A percentile compares a stretch with the other conserved stretches of the same genome.
Evolutionary conservation across 1,284 basidiomycete genomes (phyloP).

Genomic region (Sporisorium iseilematis-ciliati): DNA sequence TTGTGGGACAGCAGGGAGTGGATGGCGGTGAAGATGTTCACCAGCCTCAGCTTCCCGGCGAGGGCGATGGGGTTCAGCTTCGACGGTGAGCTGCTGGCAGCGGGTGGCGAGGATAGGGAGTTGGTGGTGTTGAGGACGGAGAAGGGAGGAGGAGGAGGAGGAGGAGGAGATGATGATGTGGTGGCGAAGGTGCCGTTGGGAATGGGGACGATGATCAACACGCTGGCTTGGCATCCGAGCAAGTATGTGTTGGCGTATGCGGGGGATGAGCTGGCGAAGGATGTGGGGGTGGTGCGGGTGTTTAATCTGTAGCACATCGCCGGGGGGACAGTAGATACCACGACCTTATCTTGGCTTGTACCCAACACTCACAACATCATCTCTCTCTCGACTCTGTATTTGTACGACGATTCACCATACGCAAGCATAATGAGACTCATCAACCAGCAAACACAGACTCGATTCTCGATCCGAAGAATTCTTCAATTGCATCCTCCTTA

Average conservation of each 20-base stretch:
- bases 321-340: too few relatives aligned
- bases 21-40: constrained; percentile 42
- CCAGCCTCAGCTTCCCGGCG: constrained; percentile 45
- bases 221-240: constrained; percentile 58
- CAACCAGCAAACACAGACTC: neutral
- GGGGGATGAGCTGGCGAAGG: constrained; percentile 48
- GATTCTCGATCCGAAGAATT: neutral
- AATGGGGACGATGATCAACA: constrained; percentile 42
- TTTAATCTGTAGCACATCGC: constrained; percentile 23
- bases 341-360: too few relatives aligned
- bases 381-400: too few relatives aligned
- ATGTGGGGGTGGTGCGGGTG: constrained; percentile 25
- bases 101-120: constrained; percentile 58
- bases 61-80: constrained; percentile 60
- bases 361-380: too few relatives aligned
- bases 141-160: neutral
- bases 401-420: constrained; percentile 2
- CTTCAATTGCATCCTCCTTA: constrained; percentile 14
- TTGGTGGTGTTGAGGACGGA: constrained; percentile 44
- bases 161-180: constrained; percentile 12
- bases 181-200: constrained; percentile 39
- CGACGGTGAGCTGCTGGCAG: constrained; percentile 64
- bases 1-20: constrained; percentile 56
- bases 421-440: too few relatives aligned
- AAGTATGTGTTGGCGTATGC: constrained; percentile 59